Conservation (phyloP, 768 basidiomycete genomes). For the Boletus huronensis region DNA sequence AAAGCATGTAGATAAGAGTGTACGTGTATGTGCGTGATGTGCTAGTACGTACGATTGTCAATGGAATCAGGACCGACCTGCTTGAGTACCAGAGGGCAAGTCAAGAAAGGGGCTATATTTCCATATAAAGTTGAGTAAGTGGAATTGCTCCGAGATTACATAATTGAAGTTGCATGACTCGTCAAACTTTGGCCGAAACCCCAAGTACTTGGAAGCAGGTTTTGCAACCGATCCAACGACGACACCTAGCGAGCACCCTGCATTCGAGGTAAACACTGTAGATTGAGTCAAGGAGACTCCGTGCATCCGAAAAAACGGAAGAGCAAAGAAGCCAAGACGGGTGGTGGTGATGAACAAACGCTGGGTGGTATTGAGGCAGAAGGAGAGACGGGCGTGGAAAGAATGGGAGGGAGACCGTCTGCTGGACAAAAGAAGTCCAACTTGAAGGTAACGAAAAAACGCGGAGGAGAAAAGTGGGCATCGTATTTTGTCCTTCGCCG, state of each 20-base stretch:
- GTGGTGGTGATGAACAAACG: conserved; percentile 1
- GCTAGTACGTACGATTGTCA: not conserved
- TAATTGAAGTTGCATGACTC: conserved; percentile 60
- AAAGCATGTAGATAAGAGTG: too few species aligned
- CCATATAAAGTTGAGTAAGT: not conserved
- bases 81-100: too few species aligned
- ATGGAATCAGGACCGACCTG: too few species aligned
- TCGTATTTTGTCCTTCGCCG: not conserved
- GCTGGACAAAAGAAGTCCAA: not conserved
- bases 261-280: not conserved
- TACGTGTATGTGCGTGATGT: too few species aligned
- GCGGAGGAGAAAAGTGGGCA: conserved; percentile 20
- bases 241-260: not conserved
- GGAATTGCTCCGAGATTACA: not conserved
- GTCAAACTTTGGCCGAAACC: conserved; percentile 71
- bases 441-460: conserved; percentile 36
- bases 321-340: conserved; percentile 25
- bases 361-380: conserved; percentile 12
- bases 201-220: conserved; percentile 66
- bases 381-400: conserved; percentile 17
- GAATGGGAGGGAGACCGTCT: conserved; percentile 13
- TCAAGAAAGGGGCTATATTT: not conserved
- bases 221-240: conserved; percentile 30
- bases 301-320: conserved; percentile 56
- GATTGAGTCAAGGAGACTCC: conserved; percentile 7